A percentile compares a stretch with the other conserved stretches of the same genome.
phyloP scores from a whole-genome alignment of 179 eudicot species.

The Actinidia arguta region DNA sequence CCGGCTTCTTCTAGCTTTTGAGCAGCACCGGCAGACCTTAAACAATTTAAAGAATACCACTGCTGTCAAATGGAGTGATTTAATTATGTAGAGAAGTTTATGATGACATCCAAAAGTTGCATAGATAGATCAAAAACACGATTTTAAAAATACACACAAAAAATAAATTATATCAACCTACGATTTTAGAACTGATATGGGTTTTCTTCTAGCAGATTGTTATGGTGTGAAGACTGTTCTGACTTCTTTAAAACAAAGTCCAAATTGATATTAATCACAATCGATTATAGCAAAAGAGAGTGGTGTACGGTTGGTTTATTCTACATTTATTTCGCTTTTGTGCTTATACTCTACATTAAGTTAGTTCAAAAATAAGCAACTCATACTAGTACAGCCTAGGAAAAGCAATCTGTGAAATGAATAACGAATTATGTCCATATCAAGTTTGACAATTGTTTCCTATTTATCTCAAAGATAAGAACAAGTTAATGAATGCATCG shows the following conservation, averaged over 20 bases:
- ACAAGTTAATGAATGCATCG: no score
- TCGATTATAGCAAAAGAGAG: background rate
- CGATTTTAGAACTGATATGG: background rate
- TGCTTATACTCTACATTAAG: conserved; percentile 3
- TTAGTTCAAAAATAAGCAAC: background rate
- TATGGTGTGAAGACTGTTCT: background rate
- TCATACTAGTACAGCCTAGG: no score
- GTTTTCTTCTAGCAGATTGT: background rate
- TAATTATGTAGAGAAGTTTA: background rate
- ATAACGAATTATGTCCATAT: no score
- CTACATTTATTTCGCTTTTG: background rate
- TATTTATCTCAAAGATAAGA: no score
- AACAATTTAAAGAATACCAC: conserved; percentile 11
- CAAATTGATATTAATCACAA: background rate
- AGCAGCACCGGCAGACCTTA: conserved; percentile 89
- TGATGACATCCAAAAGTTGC: background rate
- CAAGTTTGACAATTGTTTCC: no score
- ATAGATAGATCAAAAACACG: background rate
- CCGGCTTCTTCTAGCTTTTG: conserved; percentile 77
- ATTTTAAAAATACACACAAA: background rate
- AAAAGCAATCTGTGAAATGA: no score
- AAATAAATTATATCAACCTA: background rate
- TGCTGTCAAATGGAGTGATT: conserved; percentile 7
- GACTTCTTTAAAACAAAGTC: background rate
- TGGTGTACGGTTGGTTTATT: background rate